Conservation (phyloP, 1,284 basidiomycete genomes). For the Kwoniella shivajii region DNA sequence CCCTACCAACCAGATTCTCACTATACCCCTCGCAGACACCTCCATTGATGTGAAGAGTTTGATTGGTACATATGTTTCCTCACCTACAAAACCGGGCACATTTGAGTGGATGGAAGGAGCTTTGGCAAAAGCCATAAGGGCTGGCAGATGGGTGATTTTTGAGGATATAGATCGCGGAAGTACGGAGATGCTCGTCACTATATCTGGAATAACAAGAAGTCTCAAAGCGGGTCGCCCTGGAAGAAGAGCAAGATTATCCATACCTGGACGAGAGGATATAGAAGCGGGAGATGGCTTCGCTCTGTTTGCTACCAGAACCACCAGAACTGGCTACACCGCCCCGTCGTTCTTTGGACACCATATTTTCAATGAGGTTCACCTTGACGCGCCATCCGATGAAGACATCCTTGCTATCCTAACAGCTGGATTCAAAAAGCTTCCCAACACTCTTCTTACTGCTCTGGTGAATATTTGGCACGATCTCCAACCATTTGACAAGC, state of each 20-base stretch:
- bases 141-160: slow-evolving; percentile 91
- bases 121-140: slow-evolving; percentile 82
- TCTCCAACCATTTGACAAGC: slow-evolving; percentile 44
- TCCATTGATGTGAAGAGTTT: slow-evolving; percentile 93
- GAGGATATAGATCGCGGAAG: slow-evolving; percentile 90
- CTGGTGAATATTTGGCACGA: slow-evolving; percentile 48
- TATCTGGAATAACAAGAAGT: slow-evolving; percentile 81
- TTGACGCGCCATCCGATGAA: slow-evolving; percentile 64
- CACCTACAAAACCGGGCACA: slow-evolving; percentile 77
- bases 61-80: slow-evolving; percentile 91
- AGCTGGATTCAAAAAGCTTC: slow-evolving; percentile 66
- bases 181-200: slow-evolving; percentile 78
- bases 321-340: slow-evolving; percentile 50
- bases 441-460: slow-evolving; percentile 53
- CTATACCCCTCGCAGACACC: slow-evolving; percentile 88
- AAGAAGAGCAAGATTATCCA: slow-evolving; percentile 66
- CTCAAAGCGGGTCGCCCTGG: slow-evolving; percentile 66
- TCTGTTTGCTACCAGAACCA: slow-evolving; percentile 78
- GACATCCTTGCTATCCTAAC: slow-evolving; percentile 73
- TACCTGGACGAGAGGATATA: slow-evolving; percentile 70
- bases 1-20: slow-evolving; percentile 66
- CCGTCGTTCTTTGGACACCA: slow-evolving; percentile 78
- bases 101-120: slow-evolving; percentile 98
- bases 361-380: slow-evolving; percentile 72
- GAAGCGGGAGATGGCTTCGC: slow-evolving; percentile 73